Evolutionary conservation across 176 grass and related monocot genomes (phyloP).

Genomic region (Carex parvula): DNA sequence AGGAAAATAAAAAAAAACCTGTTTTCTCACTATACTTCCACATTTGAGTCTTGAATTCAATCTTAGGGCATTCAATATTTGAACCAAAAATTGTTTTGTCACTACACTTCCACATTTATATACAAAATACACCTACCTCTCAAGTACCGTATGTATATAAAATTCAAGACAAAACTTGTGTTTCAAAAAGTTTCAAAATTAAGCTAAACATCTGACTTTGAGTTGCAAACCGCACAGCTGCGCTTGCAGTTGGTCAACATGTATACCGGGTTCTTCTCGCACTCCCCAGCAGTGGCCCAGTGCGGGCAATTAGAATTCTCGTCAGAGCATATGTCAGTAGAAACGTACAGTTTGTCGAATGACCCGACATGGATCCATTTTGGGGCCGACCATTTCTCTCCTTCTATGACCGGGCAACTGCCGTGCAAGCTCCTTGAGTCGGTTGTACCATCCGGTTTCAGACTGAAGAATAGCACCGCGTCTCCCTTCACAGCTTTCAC

Average conservation of each 20-base stretch:
- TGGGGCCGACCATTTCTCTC: constrained; percentile 51
- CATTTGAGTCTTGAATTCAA: not conserved
- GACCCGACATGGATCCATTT: constrained; percentile 53
- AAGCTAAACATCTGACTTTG: not conserved
- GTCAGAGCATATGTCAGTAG: constrained; percentile 33
- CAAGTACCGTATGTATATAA: not conserved
- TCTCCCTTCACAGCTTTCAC: constrained; percentile 45
- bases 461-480: constrained; percentile 45
- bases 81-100: not conserved
- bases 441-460: constrained; percentile 29
- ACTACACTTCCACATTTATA: not conserved
- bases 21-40: not conserved
- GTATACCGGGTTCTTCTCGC: constrained; percentile 28
- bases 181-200: not conserved
- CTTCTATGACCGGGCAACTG: constrained; percentile 46
- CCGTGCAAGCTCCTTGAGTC: constrained; percentile 40
- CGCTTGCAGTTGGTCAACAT: constrained; percentile 14
- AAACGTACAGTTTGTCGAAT: constrained; percentile 26
- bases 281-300: constrained; percentile 34
- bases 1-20: not conserved
- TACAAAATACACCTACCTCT: not conserved
- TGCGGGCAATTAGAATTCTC: constrained; percentile 21
- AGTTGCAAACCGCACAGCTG: not conserved
- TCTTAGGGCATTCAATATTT: too few species aligned
- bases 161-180: not conserved